Percentiles rank a stretch among this genome's conserved stretches.
phyloP scores from a whole-genome alignment of 306 rosid genomes.

The Lupinus albus region DNA sequence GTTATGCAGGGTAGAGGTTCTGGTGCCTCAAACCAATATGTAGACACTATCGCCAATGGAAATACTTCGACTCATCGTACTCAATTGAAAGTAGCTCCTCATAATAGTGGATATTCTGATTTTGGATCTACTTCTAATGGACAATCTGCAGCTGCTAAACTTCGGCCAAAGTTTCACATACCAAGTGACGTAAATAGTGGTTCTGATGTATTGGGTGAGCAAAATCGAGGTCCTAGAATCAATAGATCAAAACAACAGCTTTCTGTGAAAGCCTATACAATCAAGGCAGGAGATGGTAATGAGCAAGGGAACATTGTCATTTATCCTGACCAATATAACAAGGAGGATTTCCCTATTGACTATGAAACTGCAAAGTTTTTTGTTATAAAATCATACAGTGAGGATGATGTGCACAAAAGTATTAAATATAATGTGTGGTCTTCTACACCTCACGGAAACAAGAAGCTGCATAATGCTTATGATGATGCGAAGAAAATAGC shows the following conservation, averaged over 20 bases:
- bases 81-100: conserved; percentile 54
- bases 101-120: conserved; percentile 59
- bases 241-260: conserved; percentile 63
- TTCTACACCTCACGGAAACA: conserved; percentile 94
- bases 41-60: conserved; percentile 59
- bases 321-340: conserved; percentile 74
- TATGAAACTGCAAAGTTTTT: conserved; percentile 77
- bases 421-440: conserved; percentile 96
- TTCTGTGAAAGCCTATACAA: conserved; percentile 69
- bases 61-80: conserved; percentile 53
- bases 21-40: conserved; percentile 50
- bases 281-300: conserved; percentile 73
- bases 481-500: conserved; percentile 75
- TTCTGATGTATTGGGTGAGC: conserved; percentile 73
- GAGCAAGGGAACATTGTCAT: conserved; percentile 75
- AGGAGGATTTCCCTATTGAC: conserved; percentile 68
- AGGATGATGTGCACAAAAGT: conserved; percentile 98
- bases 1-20: conserved; percentile 55
- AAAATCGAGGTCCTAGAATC: conserved; percentile 88
- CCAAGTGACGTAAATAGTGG: conserved; percentile 52
- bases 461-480: conserved; percentile 71
- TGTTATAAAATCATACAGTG: conserved; percentile 93
- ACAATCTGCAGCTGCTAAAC: conserved; percentile 53
- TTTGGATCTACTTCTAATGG: conserved; percentile 60
- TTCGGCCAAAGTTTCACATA: conserved; percentile 56